These are phyloP conservation scores for Meripilus lineatus DNA, from an alignment of 1,284 basidiomycete genomes.

Conservation along the genomic window DNA sequence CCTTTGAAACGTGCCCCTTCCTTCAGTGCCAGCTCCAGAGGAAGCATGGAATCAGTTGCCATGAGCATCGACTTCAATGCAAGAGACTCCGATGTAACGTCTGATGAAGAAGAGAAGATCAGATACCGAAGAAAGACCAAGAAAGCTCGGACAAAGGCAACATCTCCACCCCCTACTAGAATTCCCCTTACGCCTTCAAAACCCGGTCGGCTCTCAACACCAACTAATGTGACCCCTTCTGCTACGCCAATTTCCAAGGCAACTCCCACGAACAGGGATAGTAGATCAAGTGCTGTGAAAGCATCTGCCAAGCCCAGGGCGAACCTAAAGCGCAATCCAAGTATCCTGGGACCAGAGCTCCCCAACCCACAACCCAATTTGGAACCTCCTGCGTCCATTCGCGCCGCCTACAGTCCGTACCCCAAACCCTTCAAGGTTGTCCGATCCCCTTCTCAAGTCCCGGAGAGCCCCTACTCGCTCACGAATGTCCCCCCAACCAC, in stretches of 20 bases:
- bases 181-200: not conserved
- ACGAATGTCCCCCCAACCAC: constrained; percentile 1
- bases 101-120: constrained; percentile 76
- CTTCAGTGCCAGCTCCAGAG: constrained; percentile 29
- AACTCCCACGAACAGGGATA: not conserved
- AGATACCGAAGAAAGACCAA: constrained; percentile 53
- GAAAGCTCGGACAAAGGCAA: constrained; percentile 49
- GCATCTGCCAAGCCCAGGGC: constrained; percentile 25
- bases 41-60: constrained; percentile 27
- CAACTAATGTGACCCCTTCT: constrained; percentile 8
- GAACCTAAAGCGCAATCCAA: constrained; percentile 52
- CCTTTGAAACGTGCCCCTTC: constrained; percentile 38
- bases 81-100: constrained; percentile 36
- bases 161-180: constrained; percentile 25
- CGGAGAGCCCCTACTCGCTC: no score
- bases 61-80: constrained; percentile 29
- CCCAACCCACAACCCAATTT: constrained; percentile 19
- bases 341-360: constrained; percentile 49
- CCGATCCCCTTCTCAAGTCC: constrained; percentile 5
- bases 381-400: constrained; percentile 11
- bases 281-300: constrained; percentile 9
- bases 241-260: not conserved
- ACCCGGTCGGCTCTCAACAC: not conserved
- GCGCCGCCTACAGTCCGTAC: constrained; percentile 4
- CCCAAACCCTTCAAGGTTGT: constrained; percentile 2